These are phyloP conservation scores for Naumovozyma dairenensis DNA, from an alignment of 805 yeast genomes.

Conservation along the genomic window DNA sequence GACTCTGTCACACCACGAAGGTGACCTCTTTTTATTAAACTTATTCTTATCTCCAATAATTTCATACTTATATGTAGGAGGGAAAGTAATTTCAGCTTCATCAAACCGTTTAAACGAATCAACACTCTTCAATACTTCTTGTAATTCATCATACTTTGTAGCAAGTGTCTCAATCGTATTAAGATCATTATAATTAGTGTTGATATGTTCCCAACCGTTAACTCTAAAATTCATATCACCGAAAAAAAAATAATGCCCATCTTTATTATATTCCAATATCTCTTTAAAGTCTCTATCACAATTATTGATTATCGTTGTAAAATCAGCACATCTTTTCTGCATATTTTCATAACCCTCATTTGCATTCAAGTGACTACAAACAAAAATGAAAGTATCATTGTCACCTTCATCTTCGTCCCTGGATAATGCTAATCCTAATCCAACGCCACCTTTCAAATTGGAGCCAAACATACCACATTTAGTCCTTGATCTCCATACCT, in stretches of 20 bases:
- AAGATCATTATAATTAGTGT: slow-evolving; percentile 9
- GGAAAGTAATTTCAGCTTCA: slow-evolving; percentile 56
- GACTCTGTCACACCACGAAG: slow-evolving; percentile 90
- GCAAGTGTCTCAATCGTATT: slow-evolving; percentile 9
- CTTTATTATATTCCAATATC: no score
- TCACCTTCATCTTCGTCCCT: slow-evolving; percentile 20
- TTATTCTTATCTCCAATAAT: slow-evolving; percentile 34
- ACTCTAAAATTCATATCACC: slow-evolving; percentile 85
- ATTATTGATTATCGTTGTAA: slow-evolving; percentile 39
- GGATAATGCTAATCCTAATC: slow-evolving; percentile 38
- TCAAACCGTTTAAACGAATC: slow-evolving; percentile 47
- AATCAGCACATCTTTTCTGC: slow-evolving; percentile 43
- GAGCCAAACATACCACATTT: slow-evolving; percentile 53
- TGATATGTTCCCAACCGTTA: slow-evolving; percentile 12
- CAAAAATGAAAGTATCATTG: slow-evolving; percentile 42
- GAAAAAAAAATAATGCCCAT: slow-evolving; percentile 61
- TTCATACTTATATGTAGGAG: slow-evolving; percentile 72
- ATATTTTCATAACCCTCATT: slow-evolving; percentile 51
- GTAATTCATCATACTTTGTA: slow-evolving; percentile 32
- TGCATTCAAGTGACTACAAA: slow-evolving; percentile 67
- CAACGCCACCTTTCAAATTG: slow-evolving; percentile 68
- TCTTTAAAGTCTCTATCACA: slow-evolving; percentile 29
- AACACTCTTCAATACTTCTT: slow-evolving; percentile 26
- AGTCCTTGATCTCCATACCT: slow-evolving; percentile 25
- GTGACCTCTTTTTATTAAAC: slow-evolving; percentile 50